These are phyloP conservation scores for Fusarium pseudocircinatum DNA, from an alignment of 2,329 filamentous ascomycete species.

Conservation along the genomic window DNA sequence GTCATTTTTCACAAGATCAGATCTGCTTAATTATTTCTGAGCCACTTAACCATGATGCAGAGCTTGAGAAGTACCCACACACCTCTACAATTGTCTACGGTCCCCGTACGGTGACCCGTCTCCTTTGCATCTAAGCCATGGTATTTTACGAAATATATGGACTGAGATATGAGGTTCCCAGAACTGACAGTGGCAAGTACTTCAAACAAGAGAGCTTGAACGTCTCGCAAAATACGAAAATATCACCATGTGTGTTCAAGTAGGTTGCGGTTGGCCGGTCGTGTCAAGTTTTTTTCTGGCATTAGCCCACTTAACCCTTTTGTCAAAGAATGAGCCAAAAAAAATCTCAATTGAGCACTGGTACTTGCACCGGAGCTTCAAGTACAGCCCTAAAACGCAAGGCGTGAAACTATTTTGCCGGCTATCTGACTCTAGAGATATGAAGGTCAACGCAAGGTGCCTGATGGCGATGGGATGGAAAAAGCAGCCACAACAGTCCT, in stretches of 20 bases:
- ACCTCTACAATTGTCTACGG: neutral
- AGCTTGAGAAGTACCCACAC: neutral
- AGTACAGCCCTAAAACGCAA: neutral
- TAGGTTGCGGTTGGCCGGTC: conserved; percentile 31
- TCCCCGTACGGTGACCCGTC: neutral
- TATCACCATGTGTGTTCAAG: conserved; percentile 29
- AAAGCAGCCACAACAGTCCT: neutral
- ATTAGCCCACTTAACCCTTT: conserved; percentile 37
- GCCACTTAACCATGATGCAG: conserved; percentile 14
- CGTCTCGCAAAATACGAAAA: conserved; percentile 16
- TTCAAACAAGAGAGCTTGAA: conserved; percentile 1
- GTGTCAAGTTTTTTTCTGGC: conserved; percentile 34
- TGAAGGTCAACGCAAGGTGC: neutral
- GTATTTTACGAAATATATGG: conserved; percentile 2
- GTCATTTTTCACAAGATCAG: conserved; percentile 28
- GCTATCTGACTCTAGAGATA: neutral
- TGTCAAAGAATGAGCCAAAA: conserved; percentile 21
- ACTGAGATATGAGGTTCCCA: neutral
- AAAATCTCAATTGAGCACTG: conserved; percentile 30
- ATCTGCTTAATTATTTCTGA: conserved; percentile 16
- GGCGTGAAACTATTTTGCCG: neutral
- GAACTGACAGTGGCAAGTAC: neutral
- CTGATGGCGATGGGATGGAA: neutral
- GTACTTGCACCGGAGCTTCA: neutral
- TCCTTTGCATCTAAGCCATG: neutral